A percentile compares a stretch with the other conserved stretches of the same genome.
Conservation (phyloP, 768 basidiomycete species). For the Fomitopsis serialis region DNA sequence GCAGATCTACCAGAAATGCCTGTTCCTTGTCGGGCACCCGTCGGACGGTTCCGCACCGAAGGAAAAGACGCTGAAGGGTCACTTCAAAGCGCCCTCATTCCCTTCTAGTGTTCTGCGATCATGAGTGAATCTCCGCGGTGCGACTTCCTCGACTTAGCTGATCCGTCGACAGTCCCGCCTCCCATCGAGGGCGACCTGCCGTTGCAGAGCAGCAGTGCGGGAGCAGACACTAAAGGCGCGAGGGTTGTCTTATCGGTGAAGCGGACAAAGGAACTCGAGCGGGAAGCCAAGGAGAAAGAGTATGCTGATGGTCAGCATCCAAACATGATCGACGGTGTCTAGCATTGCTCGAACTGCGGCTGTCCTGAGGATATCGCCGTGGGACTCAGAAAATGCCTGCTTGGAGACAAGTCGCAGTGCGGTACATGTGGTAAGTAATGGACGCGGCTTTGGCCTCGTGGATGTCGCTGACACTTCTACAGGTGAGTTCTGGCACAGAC, state of each 20-base stretch:
- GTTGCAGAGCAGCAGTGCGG: slow-evolving; percentile 20
- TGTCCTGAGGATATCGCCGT: slow-evolving; percentile 84
- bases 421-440: slow-evolving; percentile 84
- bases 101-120: slow-evolving; percentile 50
- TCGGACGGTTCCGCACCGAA: slow-evolving; percentile 47
- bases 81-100: slow-evolving; percentile 68
- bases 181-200: slow-evolving; percentile 61
- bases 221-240: slow-evolving; percentile 43
- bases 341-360: slow-evolving; percentile 96
- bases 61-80: slow-evolving; percentile 63
- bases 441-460: not conserved
- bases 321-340: slow-evolving; percentile 77
- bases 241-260: slow-evolving; percentile 48
- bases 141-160: slow-evolving; percentile 64
- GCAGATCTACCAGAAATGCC: too few species aligned
- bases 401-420: slow-evolving; percentile 88
- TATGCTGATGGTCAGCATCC: slow-evolving; percentile 79
- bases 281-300: slow-evolving; percentile 80
- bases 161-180: slow-evolving; percentile 51
- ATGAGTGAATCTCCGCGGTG: slow-evolving; percentile 53
- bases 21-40: too few species aligned
- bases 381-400: slow-evolving; percentile 82
- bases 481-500: slow-evolving; percentile 92
- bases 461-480: slow-evolving; percentile 3
- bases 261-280: slow-evolving; percentile 66